Evolutionary conservation across 192 early-diverging fungal species (phyloP), one percentile per base, ranked within the genome.

Genomic region (Coemansia sp.): DNA sequence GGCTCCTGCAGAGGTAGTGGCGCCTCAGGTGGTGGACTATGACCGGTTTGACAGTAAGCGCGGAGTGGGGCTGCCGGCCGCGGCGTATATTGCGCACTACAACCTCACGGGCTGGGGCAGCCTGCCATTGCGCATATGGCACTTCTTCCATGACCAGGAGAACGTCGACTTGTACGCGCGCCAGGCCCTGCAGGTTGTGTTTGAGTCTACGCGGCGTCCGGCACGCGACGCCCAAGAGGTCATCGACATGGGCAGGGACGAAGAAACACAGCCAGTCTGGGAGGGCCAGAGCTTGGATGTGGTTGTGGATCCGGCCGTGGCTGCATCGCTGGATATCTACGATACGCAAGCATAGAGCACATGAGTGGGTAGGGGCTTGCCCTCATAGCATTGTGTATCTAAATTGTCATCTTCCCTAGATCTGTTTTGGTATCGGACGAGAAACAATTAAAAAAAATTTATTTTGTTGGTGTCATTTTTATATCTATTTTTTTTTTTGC

Each of bases 71-170:
- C 62, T 80, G 62, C 82, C 82, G 44, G 82, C 65, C 1, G 72
- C 62, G 39, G 82, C 78, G 50, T 84, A 76, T 46, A 80, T 84
- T 40, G 66, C 74, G 47, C 82, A 80, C 68, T 62, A 62, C 31
- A 80, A 77, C 57, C 69, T 71, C 20, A 66, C 74, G 3, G 82
- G 82, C 13, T 84, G 82, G 82, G 78, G 74, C 24, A 66, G 68
- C 49, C 52, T 84, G 65, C 78, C 82, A 10, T 71, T 57, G 31
- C 72, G 72, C 58, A 69, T 84, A 34, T 84, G 69, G 74, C 74
- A 74, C 66, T 80, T 84, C n/a, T 84, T 84, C 75, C 74, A 84
- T 64, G 74, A 84, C 64, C 82, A 84, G 71, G 74, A 84, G 75
- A 84, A 84, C 49, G 78, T 80, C 13, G 75, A 84, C 41, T 29